Percentiles rank a stretch among this genome's conserved stretches.
phyloP scores from a whole-genome alignment of 2,329 filamentous ascomycete species.

The Lasiodiplodia citricola region DNA sequence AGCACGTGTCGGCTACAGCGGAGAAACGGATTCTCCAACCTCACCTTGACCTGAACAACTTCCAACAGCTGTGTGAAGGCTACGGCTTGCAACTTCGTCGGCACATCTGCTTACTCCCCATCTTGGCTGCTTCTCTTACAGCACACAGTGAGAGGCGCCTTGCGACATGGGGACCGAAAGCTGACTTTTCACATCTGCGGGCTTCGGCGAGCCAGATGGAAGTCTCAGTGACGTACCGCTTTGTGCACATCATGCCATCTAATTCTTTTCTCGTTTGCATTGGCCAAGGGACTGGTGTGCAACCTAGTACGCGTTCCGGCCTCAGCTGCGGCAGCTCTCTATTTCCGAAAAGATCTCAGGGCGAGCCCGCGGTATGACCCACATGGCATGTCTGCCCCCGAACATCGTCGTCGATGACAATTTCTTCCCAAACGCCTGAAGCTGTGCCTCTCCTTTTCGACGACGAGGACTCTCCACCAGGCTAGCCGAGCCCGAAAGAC shows the following conservation, averaged over 20 bases:
- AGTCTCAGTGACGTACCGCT: neutral
- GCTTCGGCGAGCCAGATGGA: neutral
- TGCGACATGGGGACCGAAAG: neutral
- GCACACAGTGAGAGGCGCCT: neutral
- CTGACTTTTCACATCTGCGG: neutral
- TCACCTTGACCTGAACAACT: neutral
- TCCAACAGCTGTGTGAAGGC: too few species aligned
- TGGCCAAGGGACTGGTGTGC: neutral
- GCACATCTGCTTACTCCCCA: neutral
- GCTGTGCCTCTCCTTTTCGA: neutral
- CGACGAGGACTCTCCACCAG: neutral
- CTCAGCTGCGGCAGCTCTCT: neutral
- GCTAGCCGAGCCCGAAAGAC: neutral
- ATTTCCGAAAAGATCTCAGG: neutral
- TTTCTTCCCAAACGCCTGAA: neutral
- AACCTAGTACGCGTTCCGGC: neutral
- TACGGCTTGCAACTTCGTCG: neutral
- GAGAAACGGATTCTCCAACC: constrained; percentile 25
- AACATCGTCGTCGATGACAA: constrained; percentile 7
- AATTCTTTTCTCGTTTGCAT: neutral
- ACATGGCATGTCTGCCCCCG: neutral
- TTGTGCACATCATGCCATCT: neutral
- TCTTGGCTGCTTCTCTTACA: neutral
- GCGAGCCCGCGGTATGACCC: neutral
- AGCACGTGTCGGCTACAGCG: constrained; percentile 11